Evolutionary conservation across 352 stramenopile genomes (phyloP).

Genomic region (Pythium apleroticum): DNA sequence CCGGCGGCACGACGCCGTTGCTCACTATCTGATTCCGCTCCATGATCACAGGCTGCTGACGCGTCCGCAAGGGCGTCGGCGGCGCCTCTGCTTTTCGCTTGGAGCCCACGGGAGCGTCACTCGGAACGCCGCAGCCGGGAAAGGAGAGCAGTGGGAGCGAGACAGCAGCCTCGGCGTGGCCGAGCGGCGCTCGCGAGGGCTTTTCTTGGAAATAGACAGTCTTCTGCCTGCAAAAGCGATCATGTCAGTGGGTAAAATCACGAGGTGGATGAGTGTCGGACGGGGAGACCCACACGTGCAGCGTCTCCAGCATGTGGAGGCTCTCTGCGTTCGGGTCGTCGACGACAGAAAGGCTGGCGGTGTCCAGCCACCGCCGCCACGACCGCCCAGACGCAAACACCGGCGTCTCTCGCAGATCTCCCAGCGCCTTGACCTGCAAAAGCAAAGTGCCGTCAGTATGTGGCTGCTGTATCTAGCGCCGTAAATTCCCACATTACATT

Average conservation of each 20-base stretch:
- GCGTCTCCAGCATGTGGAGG: slow-evolving; percentile 57
- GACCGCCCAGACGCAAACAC: slow-evolving; percentile 22
- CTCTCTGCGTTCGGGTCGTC: slow-evolving; percentile 61
- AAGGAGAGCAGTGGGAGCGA: slow-evolving; percentile 13
- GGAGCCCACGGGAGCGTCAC: not conserved
- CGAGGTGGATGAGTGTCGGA: not conserved
- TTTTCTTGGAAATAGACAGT: not conserved
- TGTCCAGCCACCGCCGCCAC: slow-evolving; percentile 25
- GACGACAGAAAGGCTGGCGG: slow-evolving; percentile 36
- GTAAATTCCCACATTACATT: not conserved
- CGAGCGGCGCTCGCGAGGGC: not conserved
- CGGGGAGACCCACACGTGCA: slow-evolving; percentile 42
- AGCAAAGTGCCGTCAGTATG: not conserved
- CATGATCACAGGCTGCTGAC: slow-evolving; percentile 2
- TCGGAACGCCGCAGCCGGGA: not conserved
- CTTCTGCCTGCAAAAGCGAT: slow-evolving; percentile 6
- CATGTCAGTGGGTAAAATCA: not conserved
- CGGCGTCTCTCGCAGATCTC: slow-evolving; percentile 16
- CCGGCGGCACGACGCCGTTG: slow-evolving; percentile 24
- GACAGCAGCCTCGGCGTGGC: not conserved
- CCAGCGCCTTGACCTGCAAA: slow-evolving; percentile 11
- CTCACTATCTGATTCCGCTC: slow-evolving; percentile 13
- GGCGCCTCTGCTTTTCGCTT: slow-evolving; percentile 13
- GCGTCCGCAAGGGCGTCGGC: not conserved
- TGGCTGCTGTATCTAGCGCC: not conserved